A percentile compares a stretch with the other conserved stretches of the same genome.
Evolutionary conservation across 306 rosid species (phyloP).

Genomic region (Cicer chorassanicum): DNA sequence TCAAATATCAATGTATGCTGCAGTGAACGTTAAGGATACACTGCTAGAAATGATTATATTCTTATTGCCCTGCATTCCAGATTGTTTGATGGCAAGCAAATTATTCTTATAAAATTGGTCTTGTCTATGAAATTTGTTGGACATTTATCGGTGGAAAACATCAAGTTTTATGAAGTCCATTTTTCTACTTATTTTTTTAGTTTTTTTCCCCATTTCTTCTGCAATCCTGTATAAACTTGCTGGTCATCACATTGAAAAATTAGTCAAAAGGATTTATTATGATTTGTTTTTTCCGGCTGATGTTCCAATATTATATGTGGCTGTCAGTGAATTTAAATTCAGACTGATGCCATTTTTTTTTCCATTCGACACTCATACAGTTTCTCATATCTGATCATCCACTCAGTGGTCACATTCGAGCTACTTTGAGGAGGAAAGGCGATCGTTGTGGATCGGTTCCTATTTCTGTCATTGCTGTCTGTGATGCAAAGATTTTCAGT

Average conservation of each 20-base stretch:
- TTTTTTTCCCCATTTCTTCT: neutral
- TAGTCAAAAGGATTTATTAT: slow-evolving; percentile 21
- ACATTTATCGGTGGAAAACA: slow-evolving; percentile 10
- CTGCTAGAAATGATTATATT: slow-evolving; percentile 11
- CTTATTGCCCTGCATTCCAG: slow-evolving; percentile 22
- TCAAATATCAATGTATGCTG: neutral
- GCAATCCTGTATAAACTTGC: slow-evolving; percentile 24
- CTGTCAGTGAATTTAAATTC: slow-evolving; percentile 27
- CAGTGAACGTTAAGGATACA: neutral
- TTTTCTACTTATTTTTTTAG: slow-evolving; percentile 17
- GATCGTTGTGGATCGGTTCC: slow-evolving; percentile 68
- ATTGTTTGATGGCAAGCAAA: slow-evolving; percentile 32
- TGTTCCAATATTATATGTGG: neutral
- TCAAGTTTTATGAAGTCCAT: slow-evolving; percentile 21
- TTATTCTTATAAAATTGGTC: slow-evolving; percentile 10
- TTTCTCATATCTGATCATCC: slow-evolving; percentile 76
- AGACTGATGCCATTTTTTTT: slow-evolving; percentile 40
- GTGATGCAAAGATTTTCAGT: slow-evolving; percentile 63
- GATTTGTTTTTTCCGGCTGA: neutral
- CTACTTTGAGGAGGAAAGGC: slow-evolving; percentile 70
- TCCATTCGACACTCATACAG: slow-evolving; percentile 56
- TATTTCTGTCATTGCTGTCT: slow-evolving; percentile 63
- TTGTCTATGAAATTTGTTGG: slow-evolving; percentile 5
- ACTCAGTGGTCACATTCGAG: slow-evolving; percentile 84
- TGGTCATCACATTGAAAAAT: slow-evolving; percentile 21